Evolutionary conservation across 2,329 filamentous ascomycete genomes (phyloP), one percentile per base, ranked within the genome.

Genomic region (Cercospora sesami): DNA sequence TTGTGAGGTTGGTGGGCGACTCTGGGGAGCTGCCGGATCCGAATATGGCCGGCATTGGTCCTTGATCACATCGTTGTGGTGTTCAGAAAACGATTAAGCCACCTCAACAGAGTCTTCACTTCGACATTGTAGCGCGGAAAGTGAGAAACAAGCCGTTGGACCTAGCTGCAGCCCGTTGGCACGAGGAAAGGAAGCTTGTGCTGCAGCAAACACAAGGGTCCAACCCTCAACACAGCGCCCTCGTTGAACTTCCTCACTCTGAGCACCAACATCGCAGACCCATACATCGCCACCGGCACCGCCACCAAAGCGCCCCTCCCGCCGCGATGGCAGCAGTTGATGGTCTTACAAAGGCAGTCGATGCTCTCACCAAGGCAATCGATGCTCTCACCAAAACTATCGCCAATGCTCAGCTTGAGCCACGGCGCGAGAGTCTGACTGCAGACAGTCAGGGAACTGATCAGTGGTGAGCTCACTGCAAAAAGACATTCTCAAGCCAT

Each of bases 1-100:
- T 77, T 33, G 65, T 69, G n/a, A 58, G 75, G 57, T 63, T 78
- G 55, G 69, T 70, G 53, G 74, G 65, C 31, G 62, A 63, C n/a
- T 69, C 67, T 18, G 73, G 72, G 0, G 68, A 73, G 64, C 55
- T 71, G 8, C 71, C 69, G 12, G 69, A 71, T 64, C 66, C 64
- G 30, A 72, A 68, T 33, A 60, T 67, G 42, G 71, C 67, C 16
- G 73, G 72, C 4, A 63, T 74, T 48, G 72, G 68, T 7, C 69
- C 69, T 28, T 72, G 60, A 59, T 8, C 12, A 53, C 12, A 26
- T 53, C 23, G 23, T 53, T 28, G 5, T 53, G 48, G 10, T 14
- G 23, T 16, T 28, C 10, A 23, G 10, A 26, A 53, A 0, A 53
- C 48, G 21, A 21, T 14, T 7, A 26, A 18, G 42, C 42, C 18